Percentiles rank a stretch among this genome's conserved stretches.
phyloP scores from a whole-genome alignment of 352 stramenopile species.

The Globisporangium radiosum region DNA sequence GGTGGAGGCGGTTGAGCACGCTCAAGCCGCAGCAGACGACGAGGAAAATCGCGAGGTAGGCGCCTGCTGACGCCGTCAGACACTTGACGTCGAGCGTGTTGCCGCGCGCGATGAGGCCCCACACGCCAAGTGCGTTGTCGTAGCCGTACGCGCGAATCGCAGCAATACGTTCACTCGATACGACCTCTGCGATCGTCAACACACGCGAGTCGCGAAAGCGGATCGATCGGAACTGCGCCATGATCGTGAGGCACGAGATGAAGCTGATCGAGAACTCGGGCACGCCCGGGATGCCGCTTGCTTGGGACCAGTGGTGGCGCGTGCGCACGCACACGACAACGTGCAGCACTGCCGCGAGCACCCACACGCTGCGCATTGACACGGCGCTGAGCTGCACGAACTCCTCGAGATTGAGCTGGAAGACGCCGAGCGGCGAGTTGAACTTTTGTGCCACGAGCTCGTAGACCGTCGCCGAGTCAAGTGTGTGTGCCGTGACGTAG shows the following conservation, averaged over 20 bases:
- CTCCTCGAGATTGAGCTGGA: slow-evolving; percentile 9
- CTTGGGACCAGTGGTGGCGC: slow-evolving; percentile 7
- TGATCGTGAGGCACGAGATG: slow-evolving; percentile 10
- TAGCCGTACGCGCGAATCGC: slow-evolving; percentile 1
- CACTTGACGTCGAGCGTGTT: slow-evolving; percentile 8
- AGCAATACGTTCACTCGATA: not conserved
- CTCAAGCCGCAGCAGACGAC: not conserved
- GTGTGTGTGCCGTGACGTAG: slow-evolving; percentile 14
- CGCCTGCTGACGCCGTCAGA: not conserved
- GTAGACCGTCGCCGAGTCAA: slow-evolving; percentile 15
- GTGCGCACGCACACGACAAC: slow-evolving; percentile 5
- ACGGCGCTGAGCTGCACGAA: slow-evolving; percentile 12
- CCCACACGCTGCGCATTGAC: slow-evolving; percentile 12
- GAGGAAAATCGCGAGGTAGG: slow-evolving; percentile 1
- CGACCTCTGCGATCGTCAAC: slow-evolving; percentile 1
- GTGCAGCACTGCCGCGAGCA: slow-evolving; percentile 15
- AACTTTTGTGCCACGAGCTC: slow-evolving; percentile 7
- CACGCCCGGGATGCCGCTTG: slow-evolving; percentile 12
- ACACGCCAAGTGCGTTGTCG: slow-evolving; percentile 1
- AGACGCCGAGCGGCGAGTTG: slow-evolving; percentile 7
- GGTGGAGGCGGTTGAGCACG: not conserved
- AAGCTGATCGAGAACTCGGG: slow-evolving; percentile 21
- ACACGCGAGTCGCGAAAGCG: slow-evolving; percentile 7
- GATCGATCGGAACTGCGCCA: slow-evolving; percentile 10
- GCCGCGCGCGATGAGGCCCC: not conserved